These are phyloP conservation scores for Pseudogymnoascus sp. DNA, from an alignment of 2,329 filamentous ascomycete species.

Conservation along the genomic window DNA sequence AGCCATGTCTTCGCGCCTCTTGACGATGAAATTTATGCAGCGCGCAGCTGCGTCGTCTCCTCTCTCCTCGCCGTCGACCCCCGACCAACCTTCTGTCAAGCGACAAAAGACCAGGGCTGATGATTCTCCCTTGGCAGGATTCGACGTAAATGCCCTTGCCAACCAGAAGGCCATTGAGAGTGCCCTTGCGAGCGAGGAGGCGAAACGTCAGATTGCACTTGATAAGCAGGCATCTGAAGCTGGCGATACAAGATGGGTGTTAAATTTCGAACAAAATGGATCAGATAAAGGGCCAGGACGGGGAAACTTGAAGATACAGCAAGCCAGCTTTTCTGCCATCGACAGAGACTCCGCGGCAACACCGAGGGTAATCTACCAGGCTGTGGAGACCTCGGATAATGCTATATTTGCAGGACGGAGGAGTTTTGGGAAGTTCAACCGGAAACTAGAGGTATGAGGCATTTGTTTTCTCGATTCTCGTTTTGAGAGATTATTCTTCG, in stretches of 20 bases:
- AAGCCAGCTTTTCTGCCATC: slow-evolving; percentile 47
- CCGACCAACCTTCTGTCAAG: slow-evolving; percentile 50
- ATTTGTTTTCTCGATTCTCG: background rate
- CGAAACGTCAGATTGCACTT: slow-evolving; percentile 51
- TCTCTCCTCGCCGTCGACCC: slow-evolving; percentile 38
- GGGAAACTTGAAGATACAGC: slow-evolving; percentile 45
- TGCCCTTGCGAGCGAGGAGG: slow-evolving; percentile 58
- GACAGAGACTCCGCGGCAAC: slow-evolving; percentile 27
- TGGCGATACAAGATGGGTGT: slow-evolving; percentile 68
- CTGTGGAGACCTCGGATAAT: slow-evolving; percentile 27
- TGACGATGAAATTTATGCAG: slow-evolving; percentile 98
- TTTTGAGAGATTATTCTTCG: background rate
- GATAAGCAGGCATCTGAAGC: slow-evolving; percentile 52
- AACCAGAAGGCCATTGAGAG: slow-evolving; percentile 54
- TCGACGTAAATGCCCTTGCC: slow-evolving; percentile 36
- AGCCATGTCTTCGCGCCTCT: slow-evolving; percentile 75
- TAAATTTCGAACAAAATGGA: slow-evolving; percentile 43
- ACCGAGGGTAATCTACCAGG: slow-evolving; percentile 13
- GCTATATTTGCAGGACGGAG: slow-evolving; percentile 32
- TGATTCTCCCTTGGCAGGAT: slow-evolving; percentile 28
- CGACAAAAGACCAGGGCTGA: slow-evolving; percentile 44
- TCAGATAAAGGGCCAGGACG: slow-evolving; percentile 30
- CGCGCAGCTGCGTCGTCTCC: slow-evolving; percentile 58
- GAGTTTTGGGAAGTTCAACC: slow-evolving; percentile 42
- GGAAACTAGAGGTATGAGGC: slow-evolving; percentile 26